These are phyloP conservation scores for Buddleja alternifolia DNA, from an alignment of 257 asterid species.

Conservation along the genomic window DNA sequence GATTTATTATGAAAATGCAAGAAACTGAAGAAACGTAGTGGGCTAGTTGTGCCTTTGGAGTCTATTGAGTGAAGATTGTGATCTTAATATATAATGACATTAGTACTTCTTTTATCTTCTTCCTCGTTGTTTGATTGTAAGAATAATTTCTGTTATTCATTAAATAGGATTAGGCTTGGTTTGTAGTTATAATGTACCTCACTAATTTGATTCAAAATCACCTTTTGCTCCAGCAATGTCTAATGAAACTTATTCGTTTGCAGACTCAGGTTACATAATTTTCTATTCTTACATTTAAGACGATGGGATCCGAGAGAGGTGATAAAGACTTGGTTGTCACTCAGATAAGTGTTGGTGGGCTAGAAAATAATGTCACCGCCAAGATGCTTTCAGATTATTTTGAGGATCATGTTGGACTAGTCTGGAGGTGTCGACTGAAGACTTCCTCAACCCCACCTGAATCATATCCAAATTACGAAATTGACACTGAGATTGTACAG, in stretches of 20 bases:
- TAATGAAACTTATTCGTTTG: neutral
- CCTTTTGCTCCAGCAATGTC: neutral
- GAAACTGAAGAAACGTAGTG: neutral
- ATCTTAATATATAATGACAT: neutral
- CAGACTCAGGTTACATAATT: slow-evolving; percentile 20
- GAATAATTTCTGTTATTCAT: neutral
- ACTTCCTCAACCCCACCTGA: slow-evolving; percentile 90
- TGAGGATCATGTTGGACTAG: slow-evolving; percentile 64
- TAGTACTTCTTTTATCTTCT: neutral
- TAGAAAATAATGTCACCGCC: slow-evolving; percentile 59
- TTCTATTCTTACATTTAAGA: slow-evolving; percentile 8
- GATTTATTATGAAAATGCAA: neutral
- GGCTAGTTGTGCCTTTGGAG: no score
- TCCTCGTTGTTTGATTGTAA: neutral
- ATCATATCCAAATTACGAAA: slow-evolving; percentile 61
- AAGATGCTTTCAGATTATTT: slow-evolving; percentile 59
- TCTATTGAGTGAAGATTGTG: neutral
- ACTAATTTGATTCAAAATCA: neutral
- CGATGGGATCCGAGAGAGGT: slow-evolving; percentile 54
- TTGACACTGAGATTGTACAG: slow-evolving; percentile 39
- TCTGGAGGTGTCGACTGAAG: slow-evolving; percentile 90
- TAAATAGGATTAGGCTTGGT: neutral
- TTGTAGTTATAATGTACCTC: neutral
- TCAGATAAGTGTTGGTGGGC: slow-evolving; percentile 87
- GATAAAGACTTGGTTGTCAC: slow-evolving; percentile 55